Evolutionary conservation across 768 basidiomycete species (phyloP), one percentile per base, ranked within the genome.

Genomic region (Termitomyces sp.): DNA sequence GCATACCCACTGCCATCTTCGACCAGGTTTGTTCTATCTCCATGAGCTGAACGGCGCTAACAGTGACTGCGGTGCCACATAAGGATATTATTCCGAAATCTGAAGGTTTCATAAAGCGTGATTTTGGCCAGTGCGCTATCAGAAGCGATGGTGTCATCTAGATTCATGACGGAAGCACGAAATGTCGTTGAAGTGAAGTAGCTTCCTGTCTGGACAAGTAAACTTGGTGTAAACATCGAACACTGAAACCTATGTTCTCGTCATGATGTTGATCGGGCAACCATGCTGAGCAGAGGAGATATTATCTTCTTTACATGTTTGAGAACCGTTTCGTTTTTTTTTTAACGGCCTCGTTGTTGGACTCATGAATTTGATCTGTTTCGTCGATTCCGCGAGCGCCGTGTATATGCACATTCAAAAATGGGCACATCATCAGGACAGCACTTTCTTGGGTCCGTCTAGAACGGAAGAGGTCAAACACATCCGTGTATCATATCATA

Each of bases 1-100:
- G 80, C 0, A 75, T 92, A 4, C 89, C 89, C 6, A 77, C 85
- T n/a, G 87, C 82, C 3, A 92, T 90, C 58, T 92, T 92, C 65
- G 85, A 88, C 40, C 77, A 83, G 64, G 86, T 86, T 60, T 7
- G 82, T 64, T 26, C 7, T 14, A 44, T 54, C 50, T 33, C n/a
- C 20, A 43, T 54, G 22, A 2, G 13, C 22, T 45, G 33, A 30
- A 12, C 14, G 10, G 6, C 13, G 20, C 32, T 45, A 9, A 54
- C 7, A 13, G 13, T 35, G 35, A 14, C 36, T 8, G 24, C 3
- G 9, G 18, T 26, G 30, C 44, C 32, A 36, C 13, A 38, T 12
- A 48, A 88, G 86, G 84, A 88, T 68, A 88, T 90, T 61, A 65
- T 85, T 12, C 87, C 88, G 1, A 80, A 79, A 44, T 78, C 79